Conservation (phyloP, 176 grass and related monocot species). For the Oryza nivara region DNA sequence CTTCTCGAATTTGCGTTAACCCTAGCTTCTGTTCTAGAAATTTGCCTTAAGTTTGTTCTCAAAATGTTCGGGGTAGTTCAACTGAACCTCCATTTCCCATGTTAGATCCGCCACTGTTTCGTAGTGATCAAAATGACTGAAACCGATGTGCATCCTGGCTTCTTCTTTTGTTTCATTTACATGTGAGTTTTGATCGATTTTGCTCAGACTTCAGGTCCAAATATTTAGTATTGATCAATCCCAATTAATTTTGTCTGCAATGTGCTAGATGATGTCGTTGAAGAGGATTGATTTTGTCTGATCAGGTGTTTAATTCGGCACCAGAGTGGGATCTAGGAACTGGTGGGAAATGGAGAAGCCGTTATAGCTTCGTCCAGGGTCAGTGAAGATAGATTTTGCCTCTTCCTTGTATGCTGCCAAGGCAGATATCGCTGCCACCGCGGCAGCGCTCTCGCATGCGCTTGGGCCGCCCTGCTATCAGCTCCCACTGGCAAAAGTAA, state of each 20-base stretch:
- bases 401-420: slow-evolving; percentile 16
- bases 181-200: not conserved
- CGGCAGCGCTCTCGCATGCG: not conserved
- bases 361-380: not conserved
- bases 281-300: not conserved
- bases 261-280: not conserved
- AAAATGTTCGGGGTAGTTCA: too few relatives aligned
- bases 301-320: not conserved
- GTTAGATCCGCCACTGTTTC: too few relatives aligned
- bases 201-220: not conserved
- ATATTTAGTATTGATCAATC: not conserved
- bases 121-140: not conserved
- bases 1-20: too few relatives aligned
- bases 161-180: not conserved
- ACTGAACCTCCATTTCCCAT: too few relatives aligned
- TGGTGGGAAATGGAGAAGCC: slow-evolving; percentile 21
- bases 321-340: not conserved
- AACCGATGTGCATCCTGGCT: not conserved
- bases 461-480: not conserved
- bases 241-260: not conserved
- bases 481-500: not conserved
- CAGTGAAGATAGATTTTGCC: not conserved
- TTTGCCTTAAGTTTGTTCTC: too few relatives aligned
- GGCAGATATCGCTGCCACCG: slow-evolving; percentile 18
- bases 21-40: too few relatives aligned